Conservation (phyloP, 441 rosid species). For the Metrosideros polymorpha region DNA sequence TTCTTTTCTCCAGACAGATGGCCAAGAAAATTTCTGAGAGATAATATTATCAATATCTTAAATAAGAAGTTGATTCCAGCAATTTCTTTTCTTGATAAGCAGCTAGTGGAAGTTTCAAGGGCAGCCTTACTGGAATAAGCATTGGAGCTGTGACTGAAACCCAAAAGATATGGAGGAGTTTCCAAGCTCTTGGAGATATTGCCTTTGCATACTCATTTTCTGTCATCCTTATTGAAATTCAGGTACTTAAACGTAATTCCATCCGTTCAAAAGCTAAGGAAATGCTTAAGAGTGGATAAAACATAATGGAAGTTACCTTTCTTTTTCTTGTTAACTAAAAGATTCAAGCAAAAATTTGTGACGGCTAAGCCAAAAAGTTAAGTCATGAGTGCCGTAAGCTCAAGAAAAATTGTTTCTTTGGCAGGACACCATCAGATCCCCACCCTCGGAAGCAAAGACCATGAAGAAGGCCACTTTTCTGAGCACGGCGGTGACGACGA, state of each 20-base stretch:
- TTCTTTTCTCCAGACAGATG: neutral
- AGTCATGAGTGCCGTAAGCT: neutral
- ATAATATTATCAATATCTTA: neutral
- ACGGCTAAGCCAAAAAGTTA: neutral
- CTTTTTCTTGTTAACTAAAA: neutral
- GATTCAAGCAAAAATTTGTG: neutral
- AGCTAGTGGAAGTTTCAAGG: slow-evolving; percentile 30
- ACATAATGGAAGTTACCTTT: neutral
- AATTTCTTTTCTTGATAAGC: neutral
- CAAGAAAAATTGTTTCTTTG: neutral
- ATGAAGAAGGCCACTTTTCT: slow-evolving; percentile 34
- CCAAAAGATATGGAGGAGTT: slow-evolving; percentile 36
- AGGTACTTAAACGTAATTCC: slow-evolving; percentile 9
- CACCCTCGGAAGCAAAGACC: slow-evolving; percentile 37
- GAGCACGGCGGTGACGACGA: slow-evolving; percentile 32
- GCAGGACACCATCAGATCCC: slow-evolving; percentile 36
- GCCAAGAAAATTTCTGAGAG: neutral
- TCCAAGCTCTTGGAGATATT: slow-evolving; percentile 35
- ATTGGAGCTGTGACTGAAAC: slow-evolving; percentile 23
- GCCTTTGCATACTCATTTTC: slow-evolving; percentile 37
- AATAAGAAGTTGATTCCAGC: neutral
- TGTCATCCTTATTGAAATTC: slow-evolving; percentile 33
- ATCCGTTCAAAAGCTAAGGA: neutral
- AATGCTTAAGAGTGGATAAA: neutral
- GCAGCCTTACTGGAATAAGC: slow-evolving; percentile 29